phyloP scores from a whole-genome alignment of 2,329 filamentous ascomycete species.

The Penicillium paneum region DNA sequence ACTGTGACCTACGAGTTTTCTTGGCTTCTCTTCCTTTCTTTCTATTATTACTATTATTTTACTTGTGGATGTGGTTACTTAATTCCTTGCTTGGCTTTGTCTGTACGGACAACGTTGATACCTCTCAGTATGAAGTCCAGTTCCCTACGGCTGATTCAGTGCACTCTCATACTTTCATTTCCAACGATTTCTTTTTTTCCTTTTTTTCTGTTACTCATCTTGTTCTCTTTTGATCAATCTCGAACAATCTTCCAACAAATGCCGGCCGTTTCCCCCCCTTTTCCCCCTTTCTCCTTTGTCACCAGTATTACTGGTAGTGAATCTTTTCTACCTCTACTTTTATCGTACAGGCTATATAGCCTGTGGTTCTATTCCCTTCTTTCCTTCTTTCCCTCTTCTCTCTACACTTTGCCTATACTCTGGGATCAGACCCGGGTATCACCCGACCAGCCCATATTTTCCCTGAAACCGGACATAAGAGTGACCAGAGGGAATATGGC shows the following conservation, averaged over 20 bases:
- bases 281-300: constrained; percentile 4
- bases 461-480: not conserved
- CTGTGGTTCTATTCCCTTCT: not conserved
- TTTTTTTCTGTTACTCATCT: not conserved
- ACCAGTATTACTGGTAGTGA: constrained; percentile 1
- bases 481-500: not conserved
- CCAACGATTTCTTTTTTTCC: not conserved
- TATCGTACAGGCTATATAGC: not conserved
- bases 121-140: constrained; percentile 11
- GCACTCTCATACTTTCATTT: constrained; percentile 12
- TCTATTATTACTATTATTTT: constrained; percentile 32
- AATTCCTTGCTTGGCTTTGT: constrained; percentile 20
- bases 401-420: not conserved
- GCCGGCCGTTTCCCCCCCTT: constrained; percentile 9
- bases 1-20: constrained; percentile 30
- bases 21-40: constrained; percentile 25
- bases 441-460: not conserved
- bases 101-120: constrained; percentile 14
- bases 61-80: constrained; percentile 25
- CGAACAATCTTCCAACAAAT: constrained; percentile 4
- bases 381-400: not conserved
- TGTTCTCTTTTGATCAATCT: constrained; percentile 1
- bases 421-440: not conserved
- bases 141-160: constrained; percentile 5
- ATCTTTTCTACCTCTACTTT: not conserved